phyloP scores from a whole-genome alignment of 2,329 filamentous ascomycete species.

The Pseudogymnoascus sp. region DNA sequence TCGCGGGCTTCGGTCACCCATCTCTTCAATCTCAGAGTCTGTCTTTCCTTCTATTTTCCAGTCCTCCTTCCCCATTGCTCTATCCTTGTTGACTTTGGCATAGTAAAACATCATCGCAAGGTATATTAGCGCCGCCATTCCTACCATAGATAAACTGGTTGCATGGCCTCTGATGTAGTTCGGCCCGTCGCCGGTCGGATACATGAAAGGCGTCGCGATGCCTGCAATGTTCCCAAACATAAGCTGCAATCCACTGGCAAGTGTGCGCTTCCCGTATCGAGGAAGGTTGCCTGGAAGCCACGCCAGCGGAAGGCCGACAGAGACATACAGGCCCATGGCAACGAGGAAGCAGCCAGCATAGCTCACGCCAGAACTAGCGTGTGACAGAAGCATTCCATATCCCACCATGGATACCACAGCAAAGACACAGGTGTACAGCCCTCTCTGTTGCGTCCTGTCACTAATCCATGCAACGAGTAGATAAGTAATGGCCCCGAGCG shows the following conservation, averaged over 20 bases:
- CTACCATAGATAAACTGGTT: slow-evolving; percentile 43
- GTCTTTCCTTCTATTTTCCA: slow-evolving; percentile 35
- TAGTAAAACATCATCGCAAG: slow-evolving; percentile 27
- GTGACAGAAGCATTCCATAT: slow-evolving; percentile 49
- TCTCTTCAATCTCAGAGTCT: slow-evolving; percentile 35
- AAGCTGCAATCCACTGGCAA: slow-evolving; percentile 51
- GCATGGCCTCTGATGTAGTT: slow-evolving; percentile 44
- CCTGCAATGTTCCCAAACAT: slow-evolving; percentile 52
- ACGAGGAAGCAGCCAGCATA: slow-evolving; percentile 57
- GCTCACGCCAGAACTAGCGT: slow-evolving; percentile 43
- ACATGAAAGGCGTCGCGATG: slow-evolving; percentile 53
- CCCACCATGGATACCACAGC: slow-evolving; percentile 46
- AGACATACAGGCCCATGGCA: slow-evolving; percentile 48
- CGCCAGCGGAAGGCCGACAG: slow-evolving; percentile 27
- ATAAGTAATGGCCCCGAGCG: slow-evolving; percentile 54
- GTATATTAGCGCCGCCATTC: slow-evolving; percentile 28
- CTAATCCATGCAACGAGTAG: slow-evolving; percentile 49
- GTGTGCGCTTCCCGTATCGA: slow-evolving; percentile 53
- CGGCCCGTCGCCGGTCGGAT: slow-evolving; percentile 36
- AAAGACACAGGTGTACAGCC: slow-evolving; percentile 46
- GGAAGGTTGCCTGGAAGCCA: slow-evolving; percentile 47
- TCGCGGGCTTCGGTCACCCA: slow-evolving; percentile 36
- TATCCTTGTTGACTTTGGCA: slow-evolving; percentile 30
- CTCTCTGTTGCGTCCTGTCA: slow-evolving; percentile 50
- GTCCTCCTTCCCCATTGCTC: slow-evolving; percentile 33